Conservation (phyloP, 139 green algal species). For the Chlorella ohadii region DNA sequence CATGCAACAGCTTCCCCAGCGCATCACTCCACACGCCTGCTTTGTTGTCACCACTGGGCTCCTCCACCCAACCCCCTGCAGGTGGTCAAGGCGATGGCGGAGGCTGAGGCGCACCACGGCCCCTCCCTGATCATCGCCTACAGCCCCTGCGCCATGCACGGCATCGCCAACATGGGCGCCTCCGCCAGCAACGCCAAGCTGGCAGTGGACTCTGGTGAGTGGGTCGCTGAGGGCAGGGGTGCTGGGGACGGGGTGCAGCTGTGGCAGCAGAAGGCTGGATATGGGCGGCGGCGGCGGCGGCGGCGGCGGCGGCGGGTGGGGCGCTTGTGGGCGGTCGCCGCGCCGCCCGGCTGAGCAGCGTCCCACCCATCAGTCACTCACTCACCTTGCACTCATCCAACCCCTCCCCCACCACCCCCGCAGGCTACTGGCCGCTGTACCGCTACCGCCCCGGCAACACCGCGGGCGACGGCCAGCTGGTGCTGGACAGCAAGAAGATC, state of each 20-base stretch:
- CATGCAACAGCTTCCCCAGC: too few species aligned
- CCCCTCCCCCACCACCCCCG: too few species aligned
- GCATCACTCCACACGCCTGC: background rate
- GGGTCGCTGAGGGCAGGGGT: background rate
- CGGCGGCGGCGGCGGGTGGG: too few species aligned
- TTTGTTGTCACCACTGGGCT: too few species aligned
- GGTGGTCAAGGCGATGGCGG: constrained; percentile 54
- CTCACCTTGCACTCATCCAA: too few species aligned
- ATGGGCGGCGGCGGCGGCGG: too few species aligned
- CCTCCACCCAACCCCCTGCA: background rate
- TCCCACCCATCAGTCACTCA: too few species aligned
- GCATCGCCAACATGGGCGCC: constrained; percentile 46
- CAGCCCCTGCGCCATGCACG: constrained; percentile 58
- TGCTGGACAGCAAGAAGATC: constrained; percentile 63
- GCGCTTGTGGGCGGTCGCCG: too few species aligned
- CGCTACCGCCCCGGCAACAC: constrained; percentile 33
- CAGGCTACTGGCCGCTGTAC: constrained; percentile 68
- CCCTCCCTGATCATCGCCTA: constrained; percentile 62
- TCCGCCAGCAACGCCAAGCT: constrained; percentile 45
- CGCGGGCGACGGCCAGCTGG: constrained; percentile 41
- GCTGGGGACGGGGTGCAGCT: background rate
- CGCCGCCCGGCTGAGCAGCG: too few species aligned
- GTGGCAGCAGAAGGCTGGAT: constrained; percentile 10
- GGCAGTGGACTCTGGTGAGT: constrained; percentile 3
- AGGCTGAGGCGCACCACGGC: constrained; percentile 59